phyloP scores from a whole-genome alignment of 78 protist species.

The Ministeria vibrans region DNA sequence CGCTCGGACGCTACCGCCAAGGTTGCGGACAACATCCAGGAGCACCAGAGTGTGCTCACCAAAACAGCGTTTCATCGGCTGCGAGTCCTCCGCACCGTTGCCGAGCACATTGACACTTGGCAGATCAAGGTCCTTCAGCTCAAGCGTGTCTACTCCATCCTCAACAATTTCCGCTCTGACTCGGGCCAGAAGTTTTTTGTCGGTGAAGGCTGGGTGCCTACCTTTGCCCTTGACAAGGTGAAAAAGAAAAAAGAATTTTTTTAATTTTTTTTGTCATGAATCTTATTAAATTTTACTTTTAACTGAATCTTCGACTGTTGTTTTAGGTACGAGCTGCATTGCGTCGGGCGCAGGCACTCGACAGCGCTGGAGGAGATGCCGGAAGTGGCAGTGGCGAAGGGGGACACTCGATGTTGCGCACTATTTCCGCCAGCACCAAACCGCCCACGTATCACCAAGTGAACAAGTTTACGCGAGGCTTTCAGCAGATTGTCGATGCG shows the following conservation, averaged over 20 bases:
- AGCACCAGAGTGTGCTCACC: constrained; percentile 6
- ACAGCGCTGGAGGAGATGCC: too few relatives aligned
- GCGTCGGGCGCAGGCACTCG: too few relatives aligned
- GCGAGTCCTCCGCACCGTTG: constrained; percentile 31
- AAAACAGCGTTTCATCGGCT: constrained; percentile 40
- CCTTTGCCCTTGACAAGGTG: too few relatives aligned
- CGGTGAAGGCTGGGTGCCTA: constrained; percentile 87
- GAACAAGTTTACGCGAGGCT: constrained; percentile 52
- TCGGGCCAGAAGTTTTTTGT: constrained; percentile 48
- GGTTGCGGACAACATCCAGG: constrained; percentile 41
- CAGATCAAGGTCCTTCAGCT: constrained; percentile 40
- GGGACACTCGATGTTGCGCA: constrained; percentile 8
- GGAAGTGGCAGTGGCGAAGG: too few relatives aligned
- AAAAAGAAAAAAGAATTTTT: too few relatives aligned
- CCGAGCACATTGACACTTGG: constrained; percentile 38
- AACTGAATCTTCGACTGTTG: too few relatives aligned
- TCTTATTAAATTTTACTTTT: too few relatives aligned
- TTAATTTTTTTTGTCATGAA: too few relatives aligned
- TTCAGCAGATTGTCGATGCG: constrained; percentile 82
- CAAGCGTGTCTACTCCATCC: constrained; percentile 80
- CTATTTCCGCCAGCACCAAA: background rate
- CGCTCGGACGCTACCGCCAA: constrained; percentile 41
- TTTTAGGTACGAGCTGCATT: too few relatives aligned
- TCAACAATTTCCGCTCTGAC: constrained; percentile 83
- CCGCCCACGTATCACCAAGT: constrained; percentile 83